Conservation (phyloP, 2,329 filamentous ascomycete species). For the Alternaria panax region DNA sequence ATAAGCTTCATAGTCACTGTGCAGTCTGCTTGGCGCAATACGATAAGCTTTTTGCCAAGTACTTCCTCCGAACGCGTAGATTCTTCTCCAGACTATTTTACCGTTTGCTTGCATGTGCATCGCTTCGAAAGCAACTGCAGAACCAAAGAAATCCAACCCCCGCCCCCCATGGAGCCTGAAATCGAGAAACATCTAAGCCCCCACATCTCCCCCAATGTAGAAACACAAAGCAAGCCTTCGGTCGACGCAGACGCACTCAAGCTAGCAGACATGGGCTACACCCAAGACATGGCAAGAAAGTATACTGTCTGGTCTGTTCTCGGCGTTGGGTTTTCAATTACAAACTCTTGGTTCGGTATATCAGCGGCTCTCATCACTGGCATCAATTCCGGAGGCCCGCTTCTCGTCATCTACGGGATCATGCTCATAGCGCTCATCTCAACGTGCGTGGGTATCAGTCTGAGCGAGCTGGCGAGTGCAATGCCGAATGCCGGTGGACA, state of each 20-base stretch:
- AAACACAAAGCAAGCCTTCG: conserved; percentile 11
- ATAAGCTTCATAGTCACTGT: conserved; percentile 12
- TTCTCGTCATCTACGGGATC: conserved; percentile 60
- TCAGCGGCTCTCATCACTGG: conserved; percentile 59
- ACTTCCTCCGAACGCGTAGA: neutral
- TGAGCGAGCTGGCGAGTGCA: conserved; percentile 58
- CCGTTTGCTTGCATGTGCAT: neutral
- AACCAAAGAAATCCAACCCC: neutral
- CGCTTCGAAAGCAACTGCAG: neutral
- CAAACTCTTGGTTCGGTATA: conserved; percentile 62
- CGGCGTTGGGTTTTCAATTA: conserved; percentile 60
- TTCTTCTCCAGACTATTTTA: neutral
- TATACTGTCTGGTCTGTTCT: conserved; percentile 59
- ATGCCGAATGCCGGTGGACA: conserved; percentile 61
- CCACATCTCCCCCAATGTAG: conserved; percentile 17
- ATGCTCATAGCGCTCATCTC: conserved; percentile 57
- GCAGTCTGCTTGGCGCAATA: conserved; percentile 10
- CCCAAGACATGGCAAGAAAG: conserved; percentile 57
- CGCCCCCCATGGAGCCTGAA: conserved; percentile 8
- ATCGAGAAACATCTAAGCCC: conserved; percentile 24
- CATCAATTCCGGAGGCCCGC: conserved; percentile 59
- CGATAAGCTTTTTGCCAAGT: conserved; percentile 22
- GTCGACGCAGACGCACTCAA: conserved; percentile 53
- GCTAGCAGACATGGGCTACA: conserved; percentile 59
- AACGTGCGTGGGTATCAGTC: conserved; percentile 55